Evolutionary conservation across 345 rosid genomes (phyloP), one percentile per base, ranked within the genome.

Genomic region (Salix suchowensis): DNA sequence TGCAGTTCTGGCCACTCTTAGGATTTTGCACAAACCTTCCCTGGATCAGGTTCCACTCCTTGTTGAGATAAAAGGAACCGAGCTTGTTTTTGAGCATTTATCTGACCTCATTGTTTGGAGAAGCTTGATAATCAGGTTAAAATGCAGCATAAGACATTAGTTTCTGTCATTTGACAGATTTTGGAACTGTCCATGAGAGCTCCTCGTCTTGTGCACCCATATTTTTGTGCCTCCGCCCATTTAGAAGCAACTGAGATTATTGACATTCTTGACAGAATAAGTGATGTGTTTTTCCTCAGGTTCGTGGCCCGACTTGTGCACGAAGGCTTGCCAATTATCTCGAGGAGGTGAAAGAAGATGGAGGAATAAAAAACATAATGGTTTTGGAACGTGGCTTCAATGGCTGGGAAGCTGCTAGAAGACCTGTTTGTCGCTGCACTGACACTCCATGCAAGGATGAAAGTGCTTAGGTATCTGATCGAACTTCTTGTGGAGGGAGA

Each of bases 301-400:
- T 95, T 77, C 97, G 97, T 0, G 96, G 97, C 12, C 98, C 98
- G 77, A 88, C 88, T 28, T 93, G 97, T 85, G 98, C 97, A 9
- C 83, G 89, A 79, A 90, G 88, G 82, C 82, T 95, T 1, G 92
- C 87, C 74, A 85, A 83, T 78, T 90, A 88, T 76, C 93, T 95
- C 0, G 88, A 88, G 76, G 96, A 90, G 85, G 64, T 75, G 84
- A 88, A 88, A 54, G 88, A 91, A 82, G 96, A 89, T 24, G 79
- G 82, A 8, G 97, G 93, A 70, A 90, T 95, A 39, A 90, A 90
- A 73, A 89, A 88, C 77, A 83, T 94, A 16, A 23, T 89, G 80
- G 87, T 92, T 32, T 80, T 94, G 78, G 96, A 94, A 64, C 91
- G 89, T 0, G 98, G 97, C 77, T 94, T 88, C 82, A 93, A 93